Evolutionary conservation across 1,139 yeast species (phyloP).

Genomic region (Candida glucosophila): DNA sequence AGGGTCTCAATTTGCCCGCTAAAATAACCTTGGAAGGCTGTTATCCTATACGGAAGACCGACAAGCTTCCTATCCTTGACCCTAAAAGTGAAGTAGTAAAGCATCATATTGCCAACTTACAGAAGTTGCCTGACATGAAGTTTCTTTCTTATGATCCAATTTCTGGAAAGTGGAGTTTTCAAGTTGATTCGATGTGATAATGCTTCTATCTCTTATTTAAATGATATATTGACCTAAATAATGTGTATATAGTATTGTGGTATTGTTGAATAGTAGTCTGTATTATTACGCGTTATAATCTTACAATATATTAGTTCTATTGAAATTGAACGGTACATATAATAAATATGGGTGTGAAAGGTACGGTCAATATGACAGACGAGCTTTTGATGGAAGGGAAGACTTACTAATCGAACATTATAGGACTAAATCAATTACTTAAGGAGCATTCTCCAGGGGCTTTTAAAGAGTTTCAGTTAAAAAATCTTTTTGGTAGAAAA

Average conservation of each 20-base stretch:
- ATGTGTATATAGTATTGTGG: too few species aligned
- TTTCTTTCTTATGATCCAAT: constrained; percentile 72
- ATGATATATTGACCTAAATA: not conserved
- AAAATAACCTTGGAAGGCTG: constrained; percentile 68
- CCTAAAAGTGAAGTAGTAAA: constrained; percentile 65
- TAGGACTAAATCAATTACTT: constrained; percentile 68
- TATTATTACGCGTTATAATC: too few species aligned
- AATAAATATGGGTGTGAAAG: constrained; percentile 65
- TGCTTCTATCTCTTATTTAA: too few species aligned
- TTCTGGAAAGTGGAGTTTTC: constrained; percentile 78
- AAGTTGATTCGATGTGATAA: constrained; percentile 22
- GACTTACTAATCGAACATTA: constrained; percentile 10
- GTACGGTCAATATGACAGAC: constrained; percentile 14
- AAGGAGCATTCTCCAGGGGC: constrained; percentile 87
- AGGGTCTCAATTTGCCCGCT: constrained; percentile 76
- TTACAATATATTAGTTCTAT: too few species aligned
- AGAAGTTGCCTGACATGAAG: constrained; percentile 48
- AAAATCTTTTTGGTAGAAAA: constrained; percentile 82
- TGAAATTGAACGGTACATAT: not conserved
- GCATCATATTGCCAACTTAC: constrained; percentile 62
- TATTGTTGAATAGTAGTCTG: too few species aligned
- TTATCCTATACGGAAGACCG: constrained; percentile 68
- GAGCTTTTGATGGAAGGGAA: not conserved
- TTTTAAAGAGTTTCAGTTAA: constrained; percentile 69
- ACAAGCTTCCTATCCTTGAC: constrained; percentile 68